Evolutionary conservation across 768 basidiomycete species (phyloP), one percentile per base, ranked within the genome.

Genomic region (Podaxis sp.): DNA sequence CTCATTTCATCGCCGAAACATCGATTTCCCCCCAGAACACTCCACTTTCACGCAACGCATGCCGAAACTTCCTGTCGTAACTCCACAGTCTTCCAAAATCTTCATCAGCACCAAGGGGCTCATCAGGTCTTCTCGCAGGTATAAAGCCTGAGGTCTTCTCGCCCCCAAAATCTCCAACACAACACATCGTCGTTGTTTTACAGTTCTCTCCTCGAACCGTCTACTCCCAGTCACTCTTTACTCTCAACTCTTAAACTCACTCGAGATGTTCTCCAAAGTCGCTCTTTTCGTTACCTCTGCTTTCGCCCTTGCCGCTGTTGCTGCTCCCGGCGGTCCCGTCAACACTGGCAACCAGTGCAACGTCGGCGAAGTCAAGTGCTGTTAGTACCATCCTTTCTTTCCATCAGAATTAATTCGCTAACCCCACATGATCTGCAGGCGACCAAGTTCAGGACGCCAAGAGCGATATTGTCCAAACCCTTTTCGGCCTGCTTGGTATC

Each of bases 261-360:
- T 53, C 58, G 56, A 64, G 46, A 64, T 64, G 64, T 64, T 60
- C 64, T 55, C 64, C 36, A 55, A 60, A 51, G 44, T 57, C 59
- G 36, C 59, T 60, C 55, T 60, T 40, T 64, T 64, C 48, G 59
- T 60, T 44, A 19, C 55, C 54, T 40, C 59, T 24, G 53, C 54
- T 30, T 56, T 64, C 38, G 46, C 54, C 38, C 59, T 64, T 54
- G 59, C 55, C 39, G 64, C 58, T 33, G 42, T 60, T 39, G 64
- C 64, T 24, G 55, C 64, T 42, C 59, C 59, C 7, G 59, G 51
- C 53, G 59, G 51, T 42, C 51, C 38, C 39, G 36, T 6, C 40
- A 42, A 11, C 12, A 19, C 36, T 17, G 51, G 24, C 15, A 19
- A 39, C 44, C n/a, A 61, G 46, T 64, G 64, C 64, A 60, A 64